These are phyloP conservation scores for Colletotrichum neosansevieriae DNA, from an alignment of 2,329 filamentous ascomycete genomes.

Conservation along the genomic window DNA sequence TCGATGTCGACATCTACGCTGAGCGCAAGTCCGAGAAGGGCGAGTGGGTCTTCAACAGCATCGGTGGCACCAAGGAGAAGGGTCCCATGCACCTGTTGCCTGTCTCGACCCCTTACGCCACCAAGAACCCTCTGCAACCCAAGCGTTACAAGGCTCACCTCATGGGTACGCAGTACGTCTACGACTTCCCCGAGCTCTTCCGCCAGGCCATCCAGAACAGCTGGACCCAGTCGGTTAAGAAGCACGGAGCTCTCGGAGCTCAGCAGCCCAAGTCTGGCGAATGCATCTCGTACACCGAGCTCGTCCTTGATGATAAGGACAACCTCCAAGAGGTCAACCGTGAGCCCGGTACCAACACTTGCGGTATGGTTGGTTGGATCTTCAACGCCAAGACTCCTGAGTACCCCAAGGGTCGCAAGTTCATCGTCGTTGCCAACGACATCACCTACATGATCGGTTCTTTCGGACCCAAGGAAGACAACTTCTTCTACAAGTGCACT, in stretches of 20 bases:
- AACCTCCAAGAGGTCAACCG: constrained; percentile 93
- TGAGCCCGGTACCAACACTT: constrained; percentile 93
- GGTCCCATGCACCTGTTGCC: constrained; percentile 94
- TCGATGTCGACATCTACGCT: constrained; percentile 96
- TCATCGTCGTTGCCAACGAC: constrained; percentile 98
- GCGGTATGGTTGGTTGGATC: constrained; percentile 99
- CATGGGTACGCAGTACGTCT: constrained; percentile 99
- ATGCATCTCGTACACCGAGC: constrained; percentile 93
- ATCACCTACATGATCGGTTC: constrained; percentile 99
- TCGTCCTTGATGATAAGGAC: constrained; percentile 94
- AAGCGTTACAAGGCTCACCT: constrained; percentile 99
- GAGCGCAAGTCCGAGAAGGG: constrained; percentile 98
- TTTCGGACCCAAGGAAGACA: constrained; percentile 95
- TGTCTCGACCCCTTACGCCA: constrained; percentile 92
- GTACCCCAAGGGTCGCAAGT: constrained; percentile 91
- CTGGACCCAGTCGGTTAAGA: constrained; percentile 82
- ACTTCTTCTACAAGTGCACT: constrained; percentile 99
- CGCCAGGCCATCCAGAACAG: constrained; percentile 96
- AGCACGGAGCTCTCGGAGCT: constrained; percentile 78
- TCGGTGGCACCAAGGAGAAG: constrained; percentile 94
- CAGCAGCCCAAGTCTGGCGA: constrained; percentile 89
- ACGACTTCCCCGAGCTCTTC: constrained; percentile 99
- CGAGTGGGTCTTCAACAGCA: constrained; percentile 98
- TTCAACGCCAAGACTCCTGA: constrained; percentile 95
- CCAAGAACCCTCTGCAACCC: constrained; percentile 98